Percentiles rank a stretch among this genome's conserved stretches.
Conservation (phyloP, 768 basidiomycete genomes). For the Artomyces pyxidatus region DNA sequence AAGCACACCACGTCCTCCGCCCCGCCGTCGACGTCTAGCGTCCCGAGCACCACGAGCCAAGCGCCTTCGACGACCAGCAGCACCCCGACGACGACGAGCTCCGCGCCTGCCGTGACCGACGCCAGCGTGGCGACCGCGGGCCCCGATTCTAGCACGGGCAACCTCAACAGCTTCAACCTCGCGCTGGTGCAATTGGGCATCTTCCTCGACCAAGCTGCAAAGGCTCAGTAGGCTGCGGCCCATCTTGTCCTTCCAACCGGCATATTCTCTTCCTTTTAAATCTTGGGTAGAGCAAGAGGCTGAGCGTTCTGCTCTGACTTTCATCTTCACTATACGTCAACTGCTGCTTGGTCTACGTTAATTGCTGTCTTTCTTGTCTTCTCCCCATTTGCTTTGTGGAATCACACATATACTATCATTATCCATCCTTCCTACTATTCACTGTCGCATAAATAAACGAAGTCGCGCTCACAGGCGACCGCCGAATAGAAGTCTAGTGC, state of each 20-base stretch:
- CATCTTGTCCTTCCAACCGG: background rate
- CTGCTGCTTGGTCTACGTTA: background rate
- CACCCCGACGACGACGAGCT: slow-evolving; percentile 7
- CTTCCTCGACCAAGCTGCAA: background rate
- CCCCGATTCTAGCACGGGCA: background rate
- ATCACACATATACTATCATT: background rate
- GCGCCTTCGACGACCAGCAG: slow-evolving; percentile 2
- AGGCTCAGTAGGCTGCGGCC: background rate
- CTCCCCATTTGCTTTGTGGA: background rate
- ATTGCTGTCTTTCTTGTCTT: background rate
- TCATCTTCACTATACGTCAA: too few species aligned
- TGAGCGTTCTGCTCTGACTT: too few species aligned
- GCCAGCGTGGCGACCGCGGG: background rate
- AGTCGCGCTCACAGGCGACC: background rate
- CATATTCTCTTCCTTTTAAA: too few species aligned
- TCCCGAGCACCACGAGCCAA: slow-evolving; percentile 3
- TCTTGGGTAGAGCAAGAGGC: too few species aligned
- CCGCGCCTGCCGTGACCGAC: background rate
- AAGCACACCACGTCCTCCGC: slow-evolving; percentile 2
- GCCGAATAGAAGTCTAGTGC: background rate
- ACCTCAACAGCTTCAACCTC: background rate
- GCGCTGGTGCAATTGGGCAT: background rate
- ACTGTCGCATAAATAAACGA: background rate
- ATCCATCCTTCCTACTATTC: background rate
- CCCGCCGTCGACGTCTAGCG: background rate